phyloP scores from a whole-genome alignment of 225 moss, liverwort and hornwort genomes.

The Sphagnum contortum region DNA sequence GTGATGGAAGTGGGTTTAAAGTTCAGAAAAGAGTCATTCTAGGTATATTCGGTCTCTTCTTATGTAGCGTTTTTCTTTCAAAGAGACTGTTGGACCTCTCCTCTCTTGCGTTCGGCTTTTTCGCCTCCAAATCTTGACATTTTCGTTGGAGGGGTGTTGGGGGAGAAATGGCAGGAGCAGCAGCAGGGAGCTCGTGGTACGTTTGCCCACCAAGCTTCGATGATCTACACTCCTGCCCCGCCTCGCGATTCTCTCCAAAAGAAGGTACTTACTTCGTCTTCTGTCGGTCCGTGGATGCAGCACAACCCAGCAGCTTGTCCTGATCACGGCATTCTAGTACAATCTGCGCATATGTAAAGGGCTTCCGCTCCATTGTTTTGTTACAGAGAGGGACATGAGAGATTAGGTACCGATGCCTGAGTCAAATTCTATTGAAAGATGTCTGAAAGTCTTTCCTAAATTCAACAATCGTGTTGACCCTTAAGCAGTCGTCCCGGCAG shows the following conservation, averaged over 20 bases:
- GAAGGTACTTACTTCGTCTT: neutral
- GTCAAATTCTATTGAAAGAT: constrained; percentile 13
- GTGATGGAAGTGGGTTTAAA: no score
- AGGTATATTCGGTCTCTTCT: neutral
- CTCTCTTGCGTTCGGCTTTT: neutral
- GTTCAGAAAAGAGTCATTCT: no score
- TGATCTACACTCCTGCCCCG: constrained; percentile 65
- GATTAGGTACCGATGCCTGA: neutral
- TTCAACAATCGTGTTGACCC: constrained; percentile 27
- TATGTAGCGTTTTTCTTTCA: neutral
- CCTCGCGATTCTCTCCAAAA: constrained; percentile 52
- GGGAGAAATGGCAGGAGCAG: constrained; percentile 31
- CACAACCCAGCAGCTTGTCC: no score
- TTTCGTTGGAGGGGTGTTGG: constrained; percentile 7
- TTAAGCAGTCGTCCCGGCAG: constrained; percentile 31
- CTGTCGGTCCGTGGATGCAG: neutral
- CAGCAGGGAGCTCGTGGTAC: constrained; percentile 59
- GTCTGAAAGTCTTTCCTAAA: constrained; percentile 51
- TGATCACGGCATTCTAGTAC: no score
- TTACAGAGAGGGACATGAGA: no score
- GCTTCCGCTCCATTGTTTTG: no score
- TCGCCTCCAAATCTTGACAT: neutral
- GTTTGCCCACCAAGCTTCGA: constrained; percentile 55
- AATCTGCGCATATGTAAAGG: no score
- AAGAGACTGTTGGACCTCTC: neutral